Evolutionary conservation across 257 asterid species (phyloP), one percentile per base, ranked within the genome.

Genomic region (Haberlea rhodopensis): DNA sequence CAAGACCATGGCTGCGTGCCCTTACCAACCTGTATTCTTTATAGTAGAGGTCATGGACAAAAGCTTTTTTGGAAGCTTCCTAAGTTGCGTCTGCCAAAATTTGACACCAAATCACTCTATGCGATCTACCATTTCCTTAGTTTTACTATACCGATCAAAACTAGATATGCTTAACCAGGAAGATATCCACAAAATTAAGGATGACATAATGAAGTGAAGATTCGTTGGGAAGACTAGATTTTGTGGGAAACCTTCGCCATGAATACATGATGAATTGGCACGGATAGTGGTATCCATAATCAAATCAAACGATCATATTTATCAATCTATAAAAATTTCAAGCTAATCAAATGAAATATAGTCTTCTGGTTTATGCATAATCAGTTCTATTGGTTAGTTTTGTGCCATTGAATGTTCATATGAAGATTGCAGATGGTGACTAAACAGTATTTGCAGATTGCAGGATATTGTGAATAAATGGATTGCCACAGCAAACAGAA

Each of bases 51-150:
- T 68, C 82, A 80, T 79, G 13, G 91, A 82, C 82, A 87, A 75
- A 73, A 90, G 95, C 71, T 72, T 87, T 69, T 82, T 85, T 5
- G 97, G 95, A 59, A 87, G 95, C 75, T 87, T 90, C 76, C 71
- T 69, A 37, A 90, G 75, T 71, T 81, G 82, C 2, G 79, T 88
- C 97, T 90, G 90, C 48, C 54, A 60, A 66, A 53, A 67, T 71
- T 29, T 19, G 13, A 51, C 62, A 60, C 26, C 54, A 18, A 58
- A 59, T 7, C 27, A 8, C 46, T 37, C 3, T 11, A 37, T 11
- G 6, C 5, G 5, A 9, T 37, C n/a, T 37, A 10, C n/a, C 1
- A 37, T 37, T 37, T 1, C 46, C 46, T 9, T 37, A 10, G 5
- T 8, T 37, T 37, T 29, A 18, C 1, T 0, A 51, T 45, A 43